phyloP scores from a whole-genome alignment of 1,284 basidiomycete species.

The Moesziomyces sp. region DNA sequence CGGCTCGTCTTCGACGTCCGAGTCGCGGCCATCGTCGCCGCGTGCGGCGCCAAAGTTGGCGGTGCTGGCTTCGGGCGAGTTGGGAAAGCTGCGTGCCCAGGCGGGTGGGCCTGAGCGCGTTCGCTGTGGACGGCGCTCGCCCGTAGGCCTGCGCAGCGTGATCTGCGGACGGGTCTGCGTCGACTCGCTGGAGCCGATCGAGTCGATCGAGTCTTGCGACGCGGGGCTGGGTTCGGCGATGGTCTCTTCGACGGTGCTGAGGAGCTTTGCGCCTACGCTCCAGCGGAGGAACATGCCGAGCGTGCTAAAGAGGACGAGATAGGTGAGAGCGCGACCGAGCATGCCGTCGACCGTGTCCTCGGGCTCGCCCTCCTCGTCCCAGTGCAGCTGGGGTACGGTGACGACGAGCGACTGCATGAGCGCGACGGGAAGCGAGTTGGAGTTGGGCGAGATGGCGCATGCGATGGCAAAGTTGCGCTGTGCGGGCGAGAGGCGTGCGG shows the following conservation, averaged over 20 bases:
- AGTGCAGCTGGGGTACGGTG: constrained; percentile 84
- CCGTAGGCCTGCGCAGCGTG: constrained; percentile 48
- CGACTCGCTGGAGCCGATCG: constrained; percentile 10
- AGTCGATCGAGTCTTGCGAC: neutral
- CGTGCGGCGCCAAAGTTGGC: constrained; percentile 13
- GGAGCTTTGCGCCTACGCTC: constrained; percentile 69
- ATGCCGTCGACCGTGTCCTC: constrained; percentile 86
- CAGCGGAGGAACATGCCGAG: constrained; percentile 79
- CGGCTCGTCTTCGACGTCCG: constrained; percentile 49
- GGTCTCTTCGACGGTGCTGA: constrained; percentile 67
- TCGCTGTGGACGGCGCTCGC: constrained; percentile 24
- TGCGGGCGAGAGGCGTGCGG: constrained; percentile 63
- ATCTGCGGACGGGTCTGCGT: constrained; percentile 25
- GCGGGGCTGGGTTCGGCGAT: constrained; percentile 24
- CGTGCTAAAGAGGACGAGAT: constrained; percentile 90
- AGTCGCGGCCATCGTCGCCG: constrained; percentile 36
- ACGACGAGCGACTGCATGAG: constrained; percentile 88
- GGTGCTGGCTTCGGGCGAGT: constrained; percentile 49
- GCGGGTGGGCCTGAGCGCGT: constrained; percentile 36
- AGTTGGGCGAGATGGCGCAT: constrained; percentile 72
- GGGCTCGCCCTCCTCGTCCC: constrained; percentile 73
- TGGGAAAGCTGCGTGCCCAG: constrained; percentile 56
- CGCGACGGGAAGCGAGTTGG: constrained; percentile 91
- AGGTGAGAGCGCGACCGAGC: constrained; percentile 90
- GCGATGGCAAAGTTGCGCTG: constrained; percentile 69